phyloP scores from a whole-genome alignment of 2,329 filamentous ascomycete species.

The Paraconiothyrium sp. region DNA sequence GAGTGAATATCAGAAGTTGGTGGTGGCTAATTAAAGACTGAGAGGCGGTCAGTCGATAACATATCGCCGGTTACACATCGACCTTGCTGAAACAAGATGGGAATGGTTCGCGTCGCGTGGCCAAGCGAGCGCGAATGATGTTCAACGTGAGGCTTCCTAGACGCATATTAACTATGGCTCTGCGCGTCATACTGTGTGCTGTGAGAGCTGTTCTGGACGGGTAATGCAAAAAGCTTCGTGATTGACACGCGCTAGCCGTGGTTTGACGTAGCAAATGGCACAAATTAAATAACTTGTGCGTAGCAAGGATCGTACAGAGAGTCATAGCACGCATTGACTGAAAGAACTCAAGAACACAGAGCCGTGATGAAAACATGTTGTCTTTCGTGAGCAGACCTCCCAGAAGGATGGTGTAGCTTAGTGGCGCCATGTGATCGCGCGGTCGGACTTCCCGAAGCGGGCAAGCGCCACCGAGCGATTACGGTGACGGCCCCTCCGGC shows the following conservation, averaged over 20 bases:
- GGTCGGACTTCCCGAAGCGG: constrained; percentile 16
- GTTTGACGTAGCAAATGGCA: neutral
- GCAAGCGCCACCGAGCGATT: constrained; percentile 21
- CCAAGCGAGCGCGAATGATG: neutral
- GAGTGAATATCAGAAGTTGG: neutral
- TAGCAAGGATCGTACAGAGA: neutral
- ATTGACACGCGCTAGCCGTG: neutral
- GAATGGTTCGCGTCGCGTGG: constrained; percentile 1
- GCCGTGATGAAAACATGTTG: neutral
- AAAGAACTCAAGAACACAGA: neutral
- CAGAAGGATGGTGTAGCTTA: neutral
- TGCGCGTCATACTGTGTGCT: neutral
- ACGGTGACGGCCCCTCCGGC: constrained; percentile 25
- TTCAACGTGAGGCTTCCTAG: neutral
- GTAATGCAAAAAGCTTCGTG: neutral
- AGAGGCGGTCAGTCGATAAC: constrained; percentile 11
- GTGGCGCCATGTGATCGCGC: constrained; percentile 13
- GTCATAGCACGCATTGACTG: neutral
- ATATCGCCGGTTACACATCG: constrained; percentile 17
- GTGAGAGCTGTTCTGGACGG: neutral
- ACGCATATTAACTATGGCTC: neutral
- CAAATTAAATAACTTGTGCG: neutral
- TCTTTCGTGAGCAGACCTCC: neutral
- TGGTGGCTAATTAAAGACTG: neutral
- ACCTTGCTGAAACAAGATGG: constrained; percentile 8